Conservation (phyloP, 768 basidiomycete species). For the Trichaptum fuscoviolaceum region DNA sequence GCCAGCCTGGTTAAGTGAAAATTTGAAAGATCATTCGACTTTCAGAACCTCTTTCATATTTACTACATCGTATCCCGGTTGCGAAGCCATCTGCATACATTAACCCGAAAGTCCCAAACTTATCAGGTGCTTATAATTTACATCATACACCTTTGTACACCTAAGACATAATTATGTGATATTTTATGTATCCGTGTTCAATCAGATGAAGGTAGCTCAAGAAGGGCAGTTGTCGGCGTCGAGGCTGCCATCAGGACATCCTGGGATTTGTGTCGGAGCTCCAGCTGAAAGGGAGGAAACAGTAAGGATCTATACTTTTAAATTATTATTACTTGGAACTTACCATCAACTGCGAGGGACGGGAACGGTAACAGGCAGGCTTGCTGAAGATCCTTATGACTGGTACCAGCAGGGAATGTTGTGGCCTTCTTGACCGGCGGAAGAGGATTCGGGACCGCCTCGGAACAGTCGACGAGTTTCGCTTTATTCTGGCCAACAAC, state of each 20-base stretch:
- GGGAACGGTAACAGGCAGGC: slow-evolving; percentile 2
- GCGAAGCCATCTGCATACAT: too few relatives aligned
- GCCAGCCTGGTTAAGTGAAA: too few relatives aligned
- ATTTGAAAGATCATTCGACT: too few relatives aligned
- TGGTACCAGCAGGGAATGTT: slow-evolving; percentile 2
- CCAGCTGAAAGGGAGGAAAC: not conserved
- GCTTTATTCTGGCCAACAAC: slow-evolving; percentile 34
- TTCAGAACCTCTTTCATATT: too few relatives aligned
- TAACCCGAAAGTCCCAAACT: too few relatives aligned
- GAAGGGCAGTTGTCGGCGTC: slow-evolving; percentile 1
- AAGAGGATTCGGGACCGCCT: slow-evolving; percentile 35
- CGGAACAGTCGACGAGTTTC: slow-evolving; percentile 38
- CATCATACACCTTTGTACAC: not conserved
- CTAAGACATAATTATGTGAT: not conserved
- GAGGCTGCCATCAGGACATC: not conserved
- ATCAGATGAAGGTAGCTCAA: not conserved
- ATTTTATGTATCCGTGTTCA: not conserved
- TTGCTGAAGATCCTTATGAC: slow-evolving; percentile 2
- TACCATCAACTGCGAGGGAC: not conserved
- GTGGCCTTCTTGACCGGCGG: slow-evolving; percentile 21
- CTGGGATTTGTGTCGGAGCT: not conserved
- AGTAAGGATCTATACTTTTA: not conserved
- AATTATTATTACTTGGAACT: not conserved
- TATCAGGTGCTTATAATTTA: too few relatives aligned
- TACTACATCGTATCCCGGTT: too few relatives aligned